phyloP scores from a whole-genome alignment of 2,329 filamentous ascomycete species.

The Pseudogymnoascus sp. region DNA sequence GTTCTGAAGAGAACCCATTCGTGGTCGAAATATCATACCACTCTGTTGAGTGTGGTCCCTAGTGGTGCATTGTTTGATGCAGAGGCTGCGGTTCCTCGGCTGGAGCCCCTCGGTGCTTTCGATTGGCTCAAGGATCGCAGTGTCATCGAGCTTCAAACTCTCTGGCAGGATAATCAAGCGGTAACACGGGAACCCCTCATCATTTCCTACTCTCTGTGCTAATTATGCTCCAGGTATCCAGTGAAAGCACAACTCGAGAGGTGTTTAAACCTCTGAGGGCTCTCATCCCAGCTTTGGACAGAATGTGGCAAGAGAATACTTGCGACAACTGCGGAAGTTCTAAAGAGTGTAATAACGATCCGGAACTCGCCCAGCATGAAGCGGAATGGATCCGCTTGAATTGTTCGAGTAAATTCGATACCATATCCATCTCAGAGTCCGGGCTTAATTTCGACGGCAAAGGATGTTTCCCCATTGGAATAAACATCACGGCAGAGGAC shows the following conservation, averaged over 20 bases:
- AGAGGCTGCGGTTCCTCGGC: constrained; percentile 14
- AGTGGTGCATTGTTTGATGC: constrained; percentile 18
- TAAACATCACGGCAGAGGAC: constrained; percentile 20
- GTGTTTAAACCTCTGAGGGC: too few relatives aligned
- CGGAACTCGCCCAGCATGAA: too few relatives aligned
- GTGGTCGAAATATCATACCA: constrained; percentile 25
- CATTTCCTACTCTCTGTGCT: constrained; percentile 17
- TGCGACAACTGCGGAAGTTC: too few relatives aligned
- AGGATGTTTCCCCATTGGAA: constrained; percentile 27
- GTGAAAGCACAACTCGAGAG: too few relatives aligned
- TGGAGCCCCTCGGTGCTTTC: constrained; percentile 25
- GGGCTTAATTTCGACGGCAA: constrained; percentile 14
- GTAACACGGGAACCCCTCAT: constrained; percentile 19
- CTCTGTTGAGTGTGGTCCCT: constrained; percentile 25
- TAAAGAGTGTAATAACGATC: too few relatives aligned
- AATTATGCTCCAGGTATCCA: constrained; percentile 16
- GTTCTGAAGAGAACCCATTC: constrained; percentile 25
- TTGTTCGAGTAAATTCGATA: too few relatives aligned
- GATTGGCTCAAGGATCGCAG: constrained; percentile 26
- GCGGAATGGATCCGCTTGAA: too few relatives aligned
- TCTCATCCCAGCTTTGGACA: too few relatives aligned
- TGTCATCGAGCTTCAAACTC: constrained; percentile 24
- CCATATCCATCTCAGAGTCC: too few relatives aligned
- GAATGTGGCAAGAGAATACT: too few relatives aligned
- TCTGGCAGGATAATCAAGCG: constrained; percentile 23